Base-by-base conservation (phyloP, 257 asterid genomes). In the Catharanthus roseus region DNA sequence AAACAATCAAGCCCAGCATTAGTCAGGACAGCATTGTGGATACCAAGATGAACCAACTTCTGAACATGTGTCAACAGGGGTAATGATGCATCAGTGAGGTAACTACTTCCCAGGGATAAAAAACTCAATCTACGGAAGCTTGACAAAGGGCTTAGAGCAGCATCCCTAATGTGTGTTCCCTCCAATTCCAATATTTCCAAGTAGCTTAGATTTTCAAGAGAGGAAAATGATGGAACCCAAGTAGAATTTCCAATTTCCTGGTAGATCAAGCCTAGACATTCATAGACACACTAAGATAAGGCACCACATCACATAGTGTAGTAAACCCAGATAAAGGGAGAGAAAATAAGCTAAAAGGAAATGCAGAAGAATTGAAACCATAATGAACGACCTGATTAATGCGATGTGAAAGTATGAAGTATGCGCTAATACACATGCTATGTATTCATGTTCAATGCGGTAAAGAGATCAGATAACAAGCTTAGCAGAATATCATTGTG, bases 101-200 rank as follows among this genome's bases (percentile, higher is more conserved):
- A 77, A 76, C 79, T 77, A 51, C 87, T 83, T 69, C 72, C 78
- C 53, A 95, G 81, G 58, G 84, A 81, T 65, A 95, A 80, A 83
- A 86, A 67, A 72, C 77, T 84, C 87, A 91, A 79, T 49, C 56
- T 80, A 75, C 67, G 61, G 64, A 91, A 60, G 63, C 77, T 79
- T 60, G 85, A 68, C 70, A 91, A 80, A 67, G 93, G 89, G 74
- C 36, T 34, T 42, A 91, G 78, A 69, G 96, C 86, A 26, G 79
- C 72, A 57, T 89, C 96, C 36, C 41, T 79, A 38, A 89, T 77
- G 60, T 75, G 82, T 67, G 84, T 60, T 50, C 79, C 86, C 77
- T 87, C 96, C 90, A 91, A 85, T 58, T 87, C 78, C 79, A 95
- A 75, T 56, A 83, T 88, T 74, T 95, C 97, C 70, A 95, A 74